These are phyloP conservation scores for Onygenales sp. DNA, from an alignment of 2,329 filamentous ascomycete genomes.

Conservation along the genomic window DNA sequence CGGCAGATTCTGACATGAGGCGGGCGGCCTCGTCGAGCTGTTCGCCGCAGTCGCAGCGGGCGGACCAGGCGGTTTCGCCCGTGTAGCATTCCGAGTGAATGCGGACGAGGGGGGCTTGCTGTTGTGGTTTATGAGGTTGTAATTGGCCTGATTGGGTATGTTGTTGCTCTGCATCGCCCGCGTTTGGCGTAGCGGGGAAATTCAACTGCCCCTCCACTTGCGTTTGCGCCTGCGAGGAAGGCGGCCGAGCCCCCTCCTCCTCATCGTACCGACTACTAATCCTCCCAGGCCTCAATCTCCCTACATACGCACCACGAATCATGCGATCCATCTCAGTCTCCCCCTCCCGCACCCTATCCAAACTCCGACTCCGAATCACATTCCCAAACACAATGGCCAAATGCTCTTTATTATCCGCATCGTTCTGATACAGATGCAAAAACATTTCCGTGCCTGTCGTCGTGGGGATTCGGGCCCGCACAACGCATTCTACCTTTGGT, in stretches of 20 bases:
- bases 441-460: slow-evolving; percentile 93
- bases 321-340: slow-evolving; percentile 57
- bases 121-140: slow-evolving; percentile 9
- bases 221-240: slow-evolving; percentile 10
- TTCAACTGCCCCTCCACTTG: slow-evolving; percentile 4
- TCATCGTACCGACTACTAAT: slow-evolving; percentile 60
- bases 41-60: slow-evolving; percentile 94
- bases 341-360: slow-evolving; percentile 35
- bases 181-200: no score
- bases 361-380: slow-evolving; percentile 63
- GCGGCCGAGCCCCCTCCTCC: slow-evolving; percentile 9
- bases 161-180: neutral
- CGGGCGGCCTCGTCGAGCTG: slow-evolving; percentile 93
- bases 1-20: slow-evolving; percentile 54
- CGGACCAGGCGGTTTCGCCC: slow-evolving; percentile 96
- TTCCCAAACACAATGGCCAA: slow-evolving; percentile 93
- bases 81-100: slow-evolving; percentile 99
- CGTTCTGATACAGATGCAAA: slow-evolving; percentile 87
- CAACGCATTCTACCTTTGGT: slow-evolving; percentile 83
- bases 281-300: slow-evolving; percentile 75
- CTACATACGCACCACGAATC: slow-evolving; percentile 87
- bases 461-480: slow-evolving; percentile 89
- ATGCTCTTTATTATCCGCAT: slow-evolving; percentile 89
- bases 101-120: slow-evolving; percentile 63
- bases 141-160: slow-evolving; percentile 10